These are phyloP conservation scores for Aspergillus sp. DNA, from an alignment of 2,329 filamentous ascomycete species.

Conservation along the genomic window DNA sequence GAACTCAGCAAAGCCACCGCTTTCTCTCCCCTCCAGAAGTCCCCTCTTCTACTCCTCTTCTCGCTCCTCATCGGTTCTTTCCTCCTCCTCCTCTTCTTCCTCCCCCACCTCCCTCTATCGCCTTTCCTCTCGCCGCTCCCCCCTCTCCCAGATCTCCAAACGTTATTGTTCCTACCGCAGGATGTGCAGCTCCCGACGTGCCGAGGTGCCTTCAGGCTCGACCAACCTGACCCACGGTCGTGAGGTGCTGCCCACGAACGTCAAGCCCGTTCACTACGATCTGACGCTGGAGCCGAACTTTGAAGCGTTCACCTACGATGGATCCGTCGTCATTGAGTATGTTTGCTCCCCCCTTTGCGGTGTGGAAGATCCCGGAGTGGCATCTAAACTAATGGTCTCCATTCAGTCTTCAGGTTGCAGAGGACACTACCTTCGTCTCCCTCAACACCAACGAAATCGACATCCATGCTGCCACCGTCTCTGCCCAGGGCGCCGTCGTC, in stretches of 20 bases:
- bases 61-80: conserved; percentile 21
- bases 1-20: conserved; percentile 34
- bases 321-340: conserved; percentile 77
- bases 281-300: conserved; percentile 90
- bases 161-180: conserved; percentile 74
- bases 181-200: conserved; percentile 68
- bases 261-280: conserved; percentile 89
- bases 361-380: not conserved
- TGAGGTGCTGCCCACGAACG: conserved; percentile 86
- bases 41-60: conserved; percentile 21
- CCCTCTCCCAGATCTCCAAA: conserved; percentile 34
- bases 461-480: conserved; percentile 71
- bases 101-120: conserved; percentile 20
- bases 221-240: conserved; percentile 65
- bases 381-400: conserved; percentile 4
- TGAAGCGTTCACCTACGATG: conserved; percentile 81
- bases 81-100: conserved; percentile 15
- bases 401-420: conserved; percentile 70
- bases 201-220: conserved; percentile 54
- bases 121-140: conserved; percentile 22
- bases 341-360: conserved; percentile 20
- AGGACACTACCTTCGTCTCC: conserved; percentile 81
- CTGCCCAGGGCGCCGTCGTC: conserved; percentile 53
- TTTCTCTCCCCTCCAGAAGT: conserved; percentile 28
- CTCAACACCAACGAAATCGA: conserved; percentile 86